phyloP scores from a whole-genome alignment of 2,329 filamentous ascomycete species.

The Penicillium sp. region DNA sequence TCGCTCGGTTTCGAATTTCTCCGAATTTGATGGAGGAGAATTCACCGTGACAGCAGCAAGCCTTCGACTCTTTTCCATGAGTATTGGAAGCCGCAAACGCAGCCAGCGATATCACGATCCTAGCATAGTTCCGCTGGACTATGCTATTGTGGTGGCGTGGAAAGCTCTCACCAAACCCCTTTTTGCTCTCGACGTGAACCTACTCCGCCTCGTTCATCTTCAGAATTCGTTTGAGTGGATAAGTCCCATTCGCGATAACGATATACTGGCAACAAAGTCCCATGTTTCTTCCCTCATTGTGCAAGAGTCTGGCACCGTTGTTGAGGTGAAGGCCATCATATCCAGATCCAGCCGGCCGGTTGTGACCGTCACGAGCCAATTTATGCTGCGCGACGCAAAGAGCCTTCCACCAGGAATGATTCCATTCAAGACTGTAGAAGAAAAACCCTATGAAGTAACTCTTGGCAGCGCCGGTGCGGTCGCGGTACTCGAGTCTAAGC shows the following conservation, averaged over 20 bases:
- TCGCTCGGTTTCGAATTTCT: slow-evolving; percentile 61
- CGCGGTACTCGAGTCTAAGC: slow-evolving; percentile 2
- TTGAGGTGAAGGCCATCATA: slow-evolving; percentile 10
- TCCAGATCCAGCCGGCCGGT: slow-evolving; percentile 49
- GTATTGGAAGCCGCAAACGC: slow-evolving; percentile 6
- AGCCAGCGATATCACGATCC: neutral
- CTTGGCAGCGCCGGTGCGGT: slow-evolving; percentile 2
- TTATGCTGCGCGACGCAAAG: slow-evolving; percentile 89
- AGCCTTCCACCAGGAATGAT: slow-evolving; percentile 46
- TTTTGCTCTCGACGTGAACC: slow-evolving; percentile 4
- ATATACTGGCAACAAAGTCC: slow-evolving; percentile 1
- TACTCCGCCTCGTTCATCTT: slow-evolving; percentile 6
- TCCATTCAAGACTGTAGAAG: neutral
- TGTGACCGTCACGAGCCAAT: slow-evolving; percentile 88
- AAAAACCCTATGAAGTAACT: neutral
- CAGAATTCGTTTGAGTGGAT: slow-evolving; percentile 1
- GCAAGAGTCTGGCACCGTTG: slow-evolving; percentile 7
- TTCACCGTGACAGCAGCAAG: slow-evolving; percentile 19
- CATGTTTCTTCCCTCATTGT: neutral
- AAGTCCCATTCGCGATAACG: neutral
- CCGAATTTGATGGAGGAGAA: slow-evolving; percentile 73
- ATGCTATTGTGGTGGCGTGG: slow-evolving; percentile 10
- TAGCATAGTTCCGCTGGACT: slow-evolving; percentile 6
- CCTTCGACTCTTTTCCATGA: slow-evolving; percentile 1
- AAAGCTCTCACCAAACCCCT: slow-evolving; percentile 8